Conservation (phyloP, 257 asterid genomes). For the Salvia miltiorrhiza region DNA sequence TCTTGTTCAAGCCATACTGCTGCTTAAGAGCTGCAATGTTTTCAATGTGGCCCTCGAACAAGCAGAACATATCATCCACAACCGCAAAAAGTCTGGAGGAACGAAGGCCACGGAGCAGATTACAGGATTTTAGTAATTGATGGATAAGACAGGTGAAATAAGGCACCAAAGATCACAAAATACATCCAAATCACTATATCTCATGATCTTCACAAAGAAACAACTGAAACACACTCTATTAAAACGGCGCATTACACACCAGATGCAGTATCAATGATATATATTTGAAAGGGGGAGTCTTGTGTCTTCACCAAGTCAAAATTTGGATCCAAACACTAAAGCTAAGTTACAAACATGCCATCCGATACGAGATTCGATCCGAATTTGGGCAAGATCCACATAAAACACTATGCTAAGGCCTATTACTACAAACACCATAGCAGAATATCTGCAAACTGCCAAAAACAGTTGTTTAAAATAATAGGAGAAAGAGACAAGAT, state of each 20-base stretch:
- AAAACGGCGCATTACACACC: neutral
- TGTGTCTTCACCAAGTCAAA: neutral
- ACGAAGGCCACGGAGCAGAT: neutral
- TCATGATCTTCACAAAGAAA: neutral
- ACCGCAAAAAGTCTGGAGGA: conserved; percentile 65
- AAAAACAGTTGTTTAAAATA: neutral
- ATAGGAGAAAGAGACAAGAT: neutral
- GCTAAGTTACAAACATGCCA: neutral
- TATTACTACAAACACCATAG: neutral
- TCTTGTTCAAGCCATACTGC: conserved; percentile 89
- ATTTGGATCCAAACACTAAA: neutral
- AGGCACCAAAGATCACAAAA: neutral
- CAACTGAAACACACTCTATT: neutral
- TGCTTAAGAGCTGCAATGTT: conserved; percentile 87
- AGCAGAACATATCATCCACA: conserved; percentile 87
- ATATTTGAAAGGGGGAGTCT: neutral
- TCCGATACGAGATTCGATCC: neutral
- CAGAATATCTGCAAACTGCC: neutral
- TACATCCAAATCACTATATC: neutral
- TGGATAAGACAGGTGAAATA: neutral
- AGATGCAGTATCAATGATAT: neutral
- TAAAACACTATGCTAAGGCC: neutral
- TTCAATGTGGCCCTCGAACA: conserved; percentile 90
- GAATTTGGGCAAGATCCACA: too few relatives aligned
- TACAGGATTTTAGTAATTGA: neutral